Evolutionary conservation across 768 basidiomycete genomes (phyloP), one percentile per base, ranked within the genome.

Genomic region (Trametes coccinea): DNA sequence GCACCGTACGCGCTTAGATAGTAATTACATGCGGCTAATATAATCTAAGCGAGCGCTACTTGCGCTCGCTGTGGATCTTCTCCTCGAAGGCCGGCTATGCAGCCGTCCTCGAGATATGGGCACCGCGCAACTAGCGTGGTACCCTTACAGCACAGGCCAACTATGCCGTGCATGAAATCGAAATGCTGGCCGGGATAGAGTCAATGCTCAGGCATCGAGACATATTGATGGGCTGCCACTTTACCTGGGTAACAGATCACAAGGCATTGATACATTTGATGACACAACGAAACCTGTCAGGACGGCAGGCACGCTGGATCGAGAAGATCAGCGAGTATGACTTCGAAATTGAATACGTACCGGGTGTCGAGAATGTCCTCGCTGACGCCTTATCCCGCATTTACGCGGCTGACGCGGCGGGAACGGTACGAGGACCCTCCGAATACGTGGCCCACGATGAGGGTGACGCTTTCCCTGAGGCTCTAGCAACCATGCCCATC

Each of bases 141-240:
- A n/a, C n/a, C n/a, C n/a, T n/a, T n/a, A n/a, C n/a, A 68, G 65
- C 70, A 0, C 70, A 73, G 40, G 63, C 63, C 47, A 70, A 72
- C 37, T 78, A 80, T 48, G 71, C 75, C n/a, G 75, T 76, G 0
- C 75, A 76, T 53, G 76, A 79, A 59, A 64, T 71, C 4, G 78
- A 80, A 44, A 37, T 73, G 13, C 52, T 74, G 11, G 71, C 71
- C 0, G 72, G 74, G 0, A 66, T 81, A 0, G 76, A 80, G 45
- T 71, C 76, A 0, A 56, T 81, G 49, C 76, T 74, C 43, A 73
- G 72, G 63, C 34, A 33, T 44, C 34, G 44, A 2, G 29, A 39
- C 4, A 10, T 59, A 13, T 53, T 68, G 6, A 40, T 16, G 67
- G 67, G 4, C 17, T 50, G 13, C 46, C 31, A 16, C 63, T 69